Evolutionary conservation across 768 basidiomycete species (phyloP).

Genomic region (Mycena pura): DNA sequence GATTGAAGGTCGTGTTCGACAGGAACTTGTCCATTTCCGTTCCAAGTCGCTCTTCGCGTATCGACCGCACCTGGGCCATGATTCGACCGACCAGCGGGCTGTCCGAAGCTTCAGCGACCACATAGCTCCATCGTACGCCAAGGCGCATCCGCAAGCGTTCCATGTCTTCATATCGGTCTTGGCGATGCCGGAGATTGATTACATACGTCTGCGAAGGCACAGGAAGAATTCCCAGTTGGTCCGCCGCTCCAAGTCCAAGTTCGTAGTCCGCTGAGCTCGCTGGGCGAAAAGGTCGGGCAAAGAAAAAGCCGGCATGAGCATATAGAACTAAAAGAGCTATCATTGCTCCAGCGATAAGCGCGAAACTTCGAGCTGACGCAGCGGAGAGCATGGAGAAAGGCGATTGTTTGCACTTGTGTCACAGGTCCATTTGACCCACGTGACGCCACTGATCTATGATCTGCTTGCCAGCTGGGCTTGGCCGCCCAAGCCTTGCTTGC

Average conservation of each 20-base stretch:
- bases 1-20: constrained; percentile 2
- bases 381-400: not conserved
- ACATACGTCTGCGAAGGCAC: constrained; percentile 57
- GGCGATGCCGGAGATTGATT: constrained; percentile 62
- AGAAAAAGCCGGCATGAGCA: constrained; percentile 25
- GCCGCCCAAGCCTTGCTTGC: too few species aligned
- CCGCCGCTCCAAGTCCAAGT: not conserved
- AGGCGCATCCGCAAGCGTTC: constrained; percentile 55
- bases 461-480: too few species aligned
- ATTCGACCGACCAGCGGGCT: constrained; percentile 11
- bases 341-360: not conserved
- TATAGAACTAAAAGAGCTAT: constrained; percentile 7
- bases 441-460: too few species aligned
- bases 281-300: not conserved
- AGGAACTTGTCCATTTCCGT: not conserved
- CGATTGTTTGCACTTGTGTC: not conserved
- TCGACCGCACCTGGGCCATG: constrained; percentile 10
- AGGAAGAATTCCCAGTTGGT: constrained; percentile 36
- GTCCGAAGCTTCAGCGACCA: constrained; percentile 46
- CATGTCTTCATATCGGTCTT: constrained; percentile 65
- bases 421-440: too few species aligned
- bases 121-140: constrained; percentile 58
- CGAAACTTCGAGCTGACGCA: not conserved
- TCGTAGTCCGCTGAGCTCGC: constrained; percentile 8
- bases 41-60: constrained; percentile 7